phyloP scores from a whole-genome alignment of 1,284 basidiomycete genomes.

The Boletus semigastroideus region DNA sequence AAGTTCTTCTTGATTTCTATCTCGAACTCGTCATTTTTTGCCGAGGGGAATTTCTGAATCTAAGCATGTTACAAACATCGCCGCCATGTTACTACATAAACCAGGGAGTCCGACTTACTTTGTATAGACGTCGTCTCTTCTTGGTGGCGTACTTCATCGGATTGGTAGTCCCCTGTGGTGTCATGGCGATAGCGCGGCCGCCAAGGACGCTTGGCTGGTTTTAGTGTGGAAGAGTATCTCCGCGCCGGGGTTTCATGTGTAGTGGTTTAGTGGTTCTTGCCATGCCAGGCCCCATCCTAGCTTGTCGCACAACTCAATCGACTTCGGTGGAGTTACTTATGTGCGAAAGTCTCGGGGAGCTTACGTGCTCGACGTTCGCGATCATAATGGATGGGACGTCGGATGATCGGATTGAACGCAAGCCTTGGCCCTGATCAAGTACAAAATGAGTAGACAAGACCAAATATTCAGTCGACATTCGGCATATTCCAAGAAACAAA shows the following conservation, averaged over 20 bases:
- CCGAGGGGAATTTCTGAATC: neutral
- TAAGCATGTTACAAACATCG: neutral
- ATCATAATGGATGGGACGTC: neutral
- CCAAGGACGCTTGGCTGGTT: neutral
- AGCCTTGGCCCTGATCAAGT: too few relatives aligned
- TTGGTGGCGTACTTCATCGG: neutral
- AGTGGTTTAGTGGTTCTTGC: neutral
- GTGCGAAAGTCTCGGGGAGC: neutral
- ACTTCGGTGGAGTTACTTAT: slow-evolving; percentile 4
- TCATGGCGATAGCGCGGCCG: slow-evolving; percentile 7
- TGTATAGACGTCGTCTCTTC: too few relatives aligned
- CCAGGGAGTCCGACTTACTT: too few relatives aligned
- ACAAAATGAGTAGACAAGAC: too few relatives aligned
- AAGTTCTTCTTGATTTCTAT: neutral
- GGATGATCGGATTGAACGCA: neutral
- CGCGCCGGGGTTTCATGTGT: slow-evolving; percentile 3
- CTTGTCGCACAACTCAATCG: neutral
- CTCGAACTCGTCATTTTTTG: neutral
- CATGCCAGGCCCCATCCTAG: neutral
- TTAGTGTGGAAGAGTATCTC: neutral
- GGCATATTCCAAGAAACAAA: slow-evolving; percentile 9
- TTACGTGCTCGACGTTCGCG: neutral
- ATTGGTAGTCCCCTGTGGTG: neutral
- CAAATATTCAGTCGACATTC: too few relatives aligned
- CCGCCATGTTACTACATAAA: too few relatives aligned